Conservation (phyloP, 2,329 filamentous ascomycete species). For the Neonectria coccinea region DNA sequence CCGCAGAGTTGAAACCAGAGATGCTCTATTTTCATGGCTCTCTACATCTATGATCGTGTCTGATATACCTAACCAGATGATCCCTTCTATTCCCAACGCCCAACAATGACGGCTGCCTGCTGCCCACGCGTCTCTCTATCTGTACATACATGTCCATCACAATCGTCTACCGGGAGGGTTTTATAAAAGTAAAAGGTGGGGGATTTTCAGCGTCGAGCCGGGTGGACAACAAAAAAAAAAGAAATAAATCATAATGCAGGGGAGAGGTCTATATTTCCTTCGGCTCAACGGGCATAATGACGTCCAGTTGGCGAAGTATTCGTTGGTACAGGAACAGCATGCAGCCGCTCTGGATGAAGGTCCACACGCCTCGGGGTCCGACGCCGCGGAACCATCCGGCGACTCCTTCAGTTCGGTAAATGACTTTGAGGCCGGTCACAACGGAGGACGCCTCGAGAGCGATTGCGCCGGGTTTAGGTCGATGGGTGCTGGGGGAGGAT, state of each 20-base stretch:
- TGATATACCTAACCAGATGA: constrained; percentile 39
- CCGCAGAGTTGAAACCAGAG: constrained; percentile 31
- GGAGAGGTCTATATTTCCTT: constrained; percentile 40
- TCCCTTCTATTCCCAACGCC: constrained; percentile 49
- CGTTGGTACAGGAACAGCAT: constrained; percentile 97
- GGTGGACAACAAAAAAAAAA: constrained; percentile 10
- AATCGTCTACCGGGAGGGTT: constrained; percentile 27
- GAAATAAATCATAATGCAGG: constrained; percentile 15
- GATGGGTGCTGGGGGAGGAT: constrained; percentile 86
- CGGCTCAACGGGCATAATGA: constrained; percentile 52
- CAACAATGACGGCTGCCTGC: constrained; percentile 41
- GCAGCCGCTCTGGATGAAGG: constrained; percentile 94
- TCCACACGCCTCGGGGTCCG: constrained; percentile 93
- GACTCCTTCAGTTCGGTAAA: constrained; percentile 90
- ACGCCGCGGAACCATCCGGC: constrained; percentile 95
- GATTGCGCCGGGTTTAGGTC: constrained; percentile 81
- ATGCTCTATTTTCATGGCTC: constrained; percentile 41
- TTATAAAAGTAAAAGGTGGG: constrained; percentile 16
- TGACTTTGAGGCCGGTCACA: constrained; percentile 82
- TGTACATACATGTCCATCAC: constrained; percentile 46
- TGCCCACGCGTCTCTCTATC: constrained; percentile 40
- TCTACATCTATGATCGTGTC: constrained; percentile 45
- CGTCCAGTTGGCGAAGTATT: constrained; percentile 80
- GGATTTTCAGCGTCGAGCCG: constrained; percentile 8
- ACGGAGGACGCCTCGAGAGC: constrained; percentile 91